Base-by-base conservation (phyloP, 352 stramenopile species). In the Globisporangium abappressorium region DNA sequence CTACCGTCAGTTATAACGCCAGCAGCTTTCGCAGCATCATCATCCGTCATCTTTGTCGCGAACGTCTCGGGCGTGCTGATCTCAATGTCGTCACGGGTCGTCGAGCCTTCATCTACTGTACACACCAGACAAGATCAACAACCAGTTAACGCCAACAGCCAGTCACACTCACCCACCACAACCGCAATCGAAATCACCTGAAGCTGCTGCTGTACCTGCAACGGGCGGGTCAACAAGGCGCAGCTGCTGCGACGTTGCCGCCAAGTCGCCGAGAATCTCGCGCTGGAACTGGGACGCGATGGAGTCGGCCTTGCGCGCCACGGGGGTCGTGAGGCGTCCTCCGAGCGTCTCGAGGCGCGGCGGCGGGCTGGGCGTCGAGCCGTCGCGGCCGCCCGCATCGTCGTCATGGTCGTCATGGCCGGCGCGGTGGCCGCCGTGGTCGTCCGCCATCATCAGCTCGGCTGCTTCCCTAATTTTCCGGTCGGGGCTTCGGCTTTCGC, bases 251-350 rank as follows among this genome's bases (percentile, higher is more conserved):
- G 26, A n/a, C 20, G 51, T 38, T 0, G 47, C 30, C 2, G 61
- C 63, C 6, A 67, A 53, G 22, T 81, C 71, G 53, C 73, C 72
- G 58, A 91, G 68, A 34, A 92, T 85, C 72, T 90, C 80, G 43
- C 80, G 80, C 77, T 90, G 84, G 51, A 90, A 71, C 67, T 85
- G 77, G 56, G 75, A 81, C 8, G 79, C 82, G 65, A 90, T 77
- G 33, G 75, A 88, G 26, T 89, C 84, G 41, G 70, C 58, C 18
- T 69, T 71, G n/a, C 65, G 55, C 20, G 57, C 30, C 24, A 56
- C 64, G 62, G 81, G 74, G 56, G 74, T 64, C 24, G 61, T 62
- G 54, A 87, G 83, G 8, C 70, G 36, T 5, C 65, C 46, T 68
- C 67, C 51, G 73, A 74, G 53, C 54, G 53, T 47, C 43, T 46